Evolutionary conservation across 176 grass and related monocot genomes (phyloP).

Genomic region (Carex littledalei): DNA sequence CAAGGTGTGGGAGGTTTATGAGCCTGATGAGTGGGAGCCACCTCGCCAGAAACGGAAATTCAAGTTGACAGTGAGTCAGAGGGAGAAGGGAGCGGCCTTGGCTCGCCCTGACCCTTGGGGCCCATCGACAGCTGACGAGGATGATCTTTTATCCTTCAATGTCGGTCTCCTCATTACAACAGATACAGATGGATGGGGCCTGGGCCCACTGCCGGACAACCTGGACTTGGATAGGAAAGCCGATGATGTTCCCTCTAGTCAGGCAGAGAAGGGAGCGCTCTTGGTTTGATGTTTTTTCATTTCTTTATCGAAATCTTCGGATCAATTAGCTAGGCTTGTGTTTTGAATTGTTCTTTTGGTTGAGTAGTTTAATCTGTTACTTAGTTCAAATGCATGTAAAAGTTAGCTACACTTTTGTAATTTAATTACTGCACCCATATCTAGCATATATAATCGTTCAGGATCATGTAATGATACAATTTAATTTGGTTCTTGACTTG

Average conservation of each 20-base stretch:
- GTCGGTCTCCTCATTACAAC: neutral
- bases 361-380: too few relatives aligned
- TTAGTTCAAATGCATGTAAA: too few relatives aligned
- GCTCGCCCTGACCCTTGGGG: neutral
- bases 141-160: neutral
- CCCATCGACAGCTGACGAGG: neutral
- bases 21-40: neutral
- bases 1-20: neutral
- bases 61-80: neutral
- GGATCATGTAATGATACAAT: too few relatives aligned
- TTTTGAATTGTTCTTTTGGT: too few relatives aligned
- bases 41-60: neutral
- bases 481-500: too few relatives aligned
- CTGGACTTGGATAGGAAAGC: neutral
- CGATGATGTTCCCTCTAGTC: neutral
- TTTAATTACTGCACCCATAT: too few relatives aligned
- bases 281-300: too few relatives aligned
- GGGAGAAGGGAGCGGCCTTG: neutral
- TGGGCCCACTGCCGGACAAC: neutral
- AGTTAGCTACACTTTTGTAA: too few relatives aligned
- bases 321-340: too few relatives aligned
- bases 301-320: too few relatives aligned
- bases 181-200: neutral
- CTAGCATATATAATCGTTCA: too few relatives aligned
- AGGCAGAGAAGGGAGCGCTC: neutral